These are phyloP conservation scores for Diaporthe eres DNA, from an alignment of 2,329 filamentous ascomycete genomes.

Conservation along the genomic window DNA sequence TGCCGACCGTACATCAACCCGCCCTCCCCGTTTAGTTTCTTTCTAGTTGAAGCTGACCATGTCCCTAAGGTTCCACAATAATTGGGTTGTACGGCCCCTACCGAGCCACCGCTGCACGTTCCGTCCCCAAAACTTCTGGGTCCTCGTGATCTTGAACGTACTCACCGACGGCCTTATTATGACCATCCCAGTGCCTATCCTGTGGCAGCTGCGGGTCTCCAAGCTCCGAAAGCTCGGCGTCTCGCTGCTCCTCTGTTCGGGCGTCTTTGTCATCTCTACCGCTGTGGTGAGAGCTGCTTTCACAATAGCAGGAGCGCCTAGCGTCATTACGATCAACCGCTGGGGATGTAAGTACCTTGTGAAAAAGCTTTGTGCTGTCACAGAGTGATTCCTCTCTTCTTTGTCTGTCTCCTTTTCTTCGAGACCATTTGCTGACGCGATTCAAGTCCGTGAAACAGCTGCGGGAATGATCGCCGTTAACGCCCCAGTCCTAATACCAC, in stretches of 20 bases:
- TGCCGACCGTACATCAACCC: slow-evolving; percentile 27
- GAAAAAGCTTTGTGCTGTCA: neutral
- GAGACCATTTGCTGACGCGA: neutral
- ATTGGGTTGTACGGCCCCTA: slow-evolving; percentile 47
- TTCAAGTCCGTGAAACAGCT: slow-evolving; percentile 45
- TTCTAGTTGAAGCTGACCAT: neutral
- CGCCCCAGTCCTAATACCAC: slow-evolving; percentile 41
- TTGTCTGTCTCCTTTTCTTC: neutral
- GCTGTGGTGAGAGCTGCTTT: slow-evolving; percentile 45
- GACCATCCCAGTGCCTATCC: slow-evolving; percentile 47
- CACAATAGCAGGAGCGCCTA: slow-evolving; percentile 44
- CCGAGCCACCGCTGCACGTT: slow-evolving; percentile 41
- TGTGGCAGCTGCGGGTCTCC: slow-evolving; percentile 46
- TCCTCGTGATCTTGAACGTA: slow-evolving; percentile 45
- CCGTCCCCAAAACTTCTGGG: slow-evolving; percentile 37
- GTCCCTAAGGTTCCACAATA: slow-evolving; percentile 37
- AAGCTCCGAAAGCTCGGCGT: slow-evolving; percentile 39
- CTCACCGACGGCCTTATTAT: slow-evolving; percentile 47
- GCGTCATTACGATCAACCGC: slow-evolving; percentile 47
- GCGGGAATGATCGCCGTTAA: slow-evolving; percentile 44
- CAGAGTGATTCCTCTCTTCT: neutral
- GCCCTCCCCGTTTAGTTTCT: rapidly evolving
- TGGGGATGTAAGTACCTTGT: slow-evolving; percentile 38
- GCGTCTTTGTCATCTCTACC: slow-evolving; percentile 48
- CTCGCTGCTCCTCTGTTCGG: slow-evolving; percentile 46